Base-by-base conservation (phyloP, 2,329 filamentous ascomycete genomes). In the Claviceps sp. region DNA sequence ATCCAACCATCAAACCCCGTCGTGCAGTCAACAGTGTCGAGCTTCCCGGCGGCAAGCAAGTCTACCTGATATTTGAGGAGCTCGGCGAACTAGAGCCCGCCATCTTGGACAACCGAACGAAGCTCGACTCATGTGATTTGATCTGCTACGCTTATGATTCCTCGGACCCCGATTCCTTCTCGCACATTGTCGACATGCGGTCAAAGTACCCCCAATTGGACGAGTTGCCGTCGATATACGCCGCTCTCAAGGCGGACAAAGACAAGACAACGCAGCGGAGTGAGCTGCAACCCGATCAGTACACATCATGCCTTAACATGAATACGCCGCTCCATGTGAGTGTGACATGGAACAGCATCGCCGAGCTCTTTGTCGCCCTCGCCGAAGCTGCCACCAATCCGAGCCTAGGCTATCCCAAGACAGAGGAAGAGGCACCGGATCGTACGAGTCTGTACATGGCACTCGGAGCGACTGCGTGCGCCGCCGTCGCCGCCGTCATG, bases 101-200 rank as follows among this genome's bases (percentile, higher is more conserved):
- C 13, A 89, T 97, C 51, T 74, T 98, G 3, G 93, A 97, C 52
- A 98, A 98, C 63, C 82, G 84, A 62, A 79, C 82, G 45, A 95
- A 94, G 67, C 76, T 98, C 14, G 88, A 95, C 61, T 84, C 89
- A 5, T 97, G 91, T 67, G 93, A 98, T 67, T 77, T 98, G 24
- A 78, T 98, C 46, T 95, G 91, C 68, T 97, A 95, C 68, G 84
- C 88, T 0, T 98, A 97, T 69, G 93, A 98, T 70, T 97, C 91
- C 2, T 94, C 89, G 1, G 90, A 98, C 56, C 91, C 93, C 0
- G 90, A 97, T 66, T 95, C 88, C 4, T 98, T 98, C 67, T 82
- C 86, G 1, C 90, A 97, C 63, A 88, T 98, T 50, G 86, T 91
- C 40, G 79, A 86, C 18, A 74, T 96, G 48, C 83, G 90, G 44